phyloP scores from a whole-genome alignment of 768 basidiomycete genomes.

The Phylloporus scabripes region DNA sequence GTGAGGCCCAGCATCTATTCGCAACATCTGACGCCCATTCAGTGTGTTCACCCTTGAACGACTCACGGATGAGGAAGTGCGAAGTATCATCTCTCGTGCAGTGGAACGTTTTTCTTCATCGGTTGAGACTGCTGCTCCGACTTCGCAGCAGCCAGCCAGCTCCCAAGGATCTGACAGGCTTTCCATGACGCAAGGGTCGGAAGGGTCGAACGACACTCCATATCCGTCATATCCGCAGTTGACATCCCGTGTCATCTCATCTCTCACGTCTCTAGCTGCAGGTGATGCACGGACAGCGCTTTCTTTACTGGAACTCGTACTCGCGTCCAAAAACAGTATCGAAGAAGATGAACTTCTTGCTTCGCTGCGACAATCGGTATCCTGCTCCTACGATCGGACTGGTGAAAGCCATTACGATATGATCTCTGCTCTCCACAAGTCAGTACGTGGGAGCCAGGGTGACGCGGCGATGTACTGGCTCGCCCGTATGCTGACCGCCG shows the following conservation, averaged over 20 bases:
- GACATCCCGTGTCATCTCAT: constrained; percentile 41
- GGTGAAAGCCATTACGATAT: constrained; percentile 77
- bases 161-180: constrained; percentile 18
- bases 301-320: constrained; percentile 66
- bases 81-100: constrained; percentile 53
- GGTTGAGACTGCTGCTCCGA: background rate
- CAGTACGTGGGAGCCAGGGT: constrained; percentile 69
- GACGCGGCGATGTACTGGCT: constrained; percentile 86
- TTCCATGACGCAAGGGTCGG: constrained; percentile 16
- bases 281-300: constrained; percentile 79
- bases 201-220: constrained; percentile 13
- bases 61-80: constrained; percentile 59
- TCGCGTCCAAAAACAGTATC: constrained; percentile 39
- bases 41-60: constrained; percentile 73
- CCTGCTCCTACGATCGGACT: constrained; percentile 65
- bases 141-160: constrained; percentile 6
- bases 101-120: constrained; percentile 32
- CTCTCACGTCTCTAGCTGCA: constrained; percentile 48
- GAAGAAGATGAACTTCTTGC: constrained; percentile 48
- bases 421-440: constrained; percentile 83
- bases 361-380: constrained; percentile 56
- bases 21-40: constrained; percentile 18
- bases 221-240: constrained; percentile 34
- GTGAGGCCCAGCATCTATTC: constrained; percentile 15
- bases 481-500: constrained; percentile 73